Evolutionary conservation across 192 early-diverging fungal genomes (phyloP).

Genomic region (Backusella tarrabulga): DNA sequence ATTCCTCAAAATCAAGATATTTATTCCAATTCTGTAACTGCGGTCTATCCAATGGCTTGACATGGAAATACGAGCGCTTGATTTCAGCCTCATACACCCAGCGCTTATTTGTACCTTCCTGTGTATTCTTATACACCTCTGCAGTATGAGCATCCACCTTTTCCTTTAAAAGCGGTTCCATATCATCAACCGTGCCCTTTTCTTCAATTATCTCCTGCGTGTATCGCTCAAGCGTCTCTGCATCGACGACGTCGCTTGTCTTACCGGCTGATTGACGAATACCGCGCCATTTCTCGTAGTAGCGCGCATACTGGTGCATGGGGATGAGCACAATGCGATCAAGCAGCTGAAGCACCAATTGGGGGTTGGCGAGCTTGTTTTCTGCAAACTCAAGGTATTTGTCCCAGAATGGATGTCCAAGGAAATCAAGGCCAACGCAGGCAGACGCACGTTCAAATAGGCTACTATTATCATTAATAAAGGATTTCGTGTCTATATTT

Average conservation of each 20-base stretch:
- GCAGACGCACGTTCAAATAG: conserved; percentile 66
- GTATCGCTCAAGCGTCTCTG: neutral
- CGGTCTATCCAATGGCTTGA: conserved; percentile 70
- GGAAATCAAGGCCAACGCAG: conserved; percentile 64
- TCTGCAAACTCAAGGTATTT: conserved; percentile 57
- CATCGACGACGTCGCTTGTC: neutral
- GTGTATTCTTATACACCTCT: conserved; percentile 62
- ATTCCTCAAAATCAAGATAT: conserved; percentile 75
- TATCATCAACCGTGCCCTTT: conserved; percentile 31
- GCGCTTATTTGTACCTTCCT: conserved; percentile 67
- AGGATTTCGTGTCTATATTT: neutral
- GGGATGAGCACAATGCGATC: conserved; percentile 69
- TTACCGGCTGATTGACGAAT: neutral
- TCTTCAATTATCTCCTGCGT: conserved; percentile 1
- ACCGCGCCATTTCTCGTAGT: conserved; percentile 61
- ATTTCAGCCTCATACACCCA: conserved; percentile 78
- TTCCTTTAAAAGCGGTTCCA: conserved; percentile 54
- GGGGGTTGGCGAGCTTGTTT: conserved; percentile 35
- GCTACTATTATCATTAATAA: conserved; percentile 25
- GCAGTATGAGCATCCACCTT: conserved; percentile 56
- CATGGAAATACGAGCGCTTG: conserved; percentile 78
- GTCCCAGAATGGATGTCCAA: conserved; percentile 66
- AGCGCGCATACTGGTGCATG: conserved; percentile 70
- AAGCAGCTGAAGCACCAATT: conserved; percentile 50
- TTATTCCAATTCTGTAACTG: conserved; percentile 70